Evolutionary conservation across 768 basidiomycete species (phyloP).

Genomic region (Auricularia auricula-judae): DNA sequence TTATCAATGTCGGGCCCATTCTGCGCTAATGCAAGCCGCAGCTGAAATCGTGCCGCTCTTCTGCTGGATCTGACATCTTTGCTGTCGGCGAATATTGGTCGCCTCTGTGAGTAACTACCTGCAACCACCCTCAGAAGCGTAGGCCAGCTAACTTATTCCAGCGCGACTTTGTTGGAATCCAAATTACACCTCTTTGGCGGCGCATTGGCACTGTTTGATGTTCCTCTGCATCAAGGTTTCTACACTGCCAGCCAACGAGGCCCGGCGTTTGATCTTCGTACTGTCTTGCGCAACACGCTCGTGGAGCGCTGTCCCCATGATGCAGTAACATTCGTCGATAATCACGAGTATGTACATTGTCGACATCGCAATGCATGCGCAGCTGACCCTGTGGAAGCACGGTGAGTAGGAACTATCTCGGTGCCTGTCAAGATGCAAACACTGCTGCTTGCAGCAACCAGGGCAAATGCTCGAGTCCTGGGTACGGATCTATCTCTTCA

Average conservation of each 20-base stretch:
- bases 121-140: neutral
- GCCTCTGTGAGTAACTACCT: neutral
- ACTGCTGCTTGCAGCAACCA: conserved; percentile 30
- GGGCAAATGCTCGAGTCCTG: conserved; percentile 77
- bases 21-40: neutral
- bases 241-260: conserved; percentile 61
- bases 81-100: conserved; percentile 77
- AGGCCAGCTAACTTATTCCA: neutral
- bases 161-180: neutral
- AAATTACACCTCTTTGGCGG: neutral
- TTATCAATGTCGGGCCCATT: neutral
- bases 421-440: conserved; percentile 2
- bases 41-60: neutral
- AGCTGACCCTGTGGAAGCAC: conserved; percentile 33
- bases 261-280: conserved; percentile 62
- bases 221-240: conserved; percentile 80
- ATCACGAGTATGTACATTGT: conserved; percentile 59
- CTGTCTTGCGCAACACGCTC: conserved; percentile 59
- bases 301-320: conserved; percentile 59
- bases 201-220: conserved; percentile 71
- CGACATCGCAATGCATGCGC: conserved; percentile 4
- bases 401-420: conserved; percentile 26
- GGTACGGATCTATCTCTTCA: conserved; percentile 32
- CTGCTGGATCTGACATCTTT: conserved; percentile 37
- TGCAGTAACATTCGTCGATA: conserved; percentile 85